Evolutionary conservation across 2,329 filamentous ascomycete genomes (phyloP).

Genomic region (Sodiomyces alkalinus): DNA sequence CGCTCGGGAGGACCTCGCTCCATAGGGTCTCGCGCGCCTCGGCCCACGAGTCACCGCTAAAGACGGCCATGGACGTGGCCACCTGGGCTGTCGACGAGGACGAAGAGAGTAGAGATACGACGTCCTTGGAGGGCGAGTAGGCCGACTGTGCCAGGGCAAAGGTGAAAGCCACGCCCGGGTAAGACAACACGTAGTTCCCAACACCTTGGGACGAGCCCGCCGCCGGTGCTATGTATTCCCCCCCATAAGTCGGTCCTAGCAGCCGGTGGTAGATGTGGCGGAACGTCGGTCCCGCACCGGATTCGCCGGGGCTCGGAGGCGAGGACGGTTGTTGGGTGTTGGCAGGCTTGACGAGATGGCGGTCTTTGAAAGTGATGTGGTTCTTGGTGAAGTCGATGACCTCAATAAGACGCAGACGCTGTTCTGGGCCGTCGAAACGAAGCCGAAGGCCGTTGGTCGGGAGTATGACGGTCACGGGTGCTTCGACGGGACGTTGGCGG

Average conservation of each 20-base stretch:
- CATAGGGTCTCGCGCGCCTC: constrained; percentile 66
- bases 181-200: constrained; percentile 82
- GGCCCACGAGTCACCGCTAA: constrained; percentile 80
- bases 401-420: constrained; percentile 81
- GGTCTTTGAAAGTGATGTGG: constrained; percentile 64
- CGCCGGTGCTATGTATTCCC: constrained; percentile 67
- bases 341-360: constrained; percentile 58
- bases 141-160: constrained; percentile 63
- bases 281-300: constrained; percentile 54
- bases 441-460: constrained; percentile 78
- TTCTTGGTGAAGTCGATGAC: constrained; percentile 80
- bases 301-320: constrained; percentile 13
- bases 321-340: constrained; percentile 17
- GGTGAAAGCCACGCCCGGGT: constrained; percentile 85
- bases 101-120: constrained; percentile 64
- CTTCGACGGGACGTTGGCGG: constrained; percentile 53
- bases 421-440: constrained; percentile 86
- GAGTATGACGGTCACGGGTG: constrained; percentile 61
- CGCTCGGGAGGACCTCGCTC: constrained; percentile 56
- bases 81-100: constrained; percentile 61
- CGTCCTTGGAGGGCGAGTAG: constrained; percentile 65
- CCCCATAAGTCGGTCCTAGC: constrained; percentile 87
- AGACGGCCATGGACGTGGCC: constrained; percentile 80
- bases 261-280: constrained; percentile 82
- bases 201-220: constrained; percentile 32